Evolutionary conservation across 108 stramenopile genomes (phyloP).

Genomic region (Mediolabrus comicus): DNA sequence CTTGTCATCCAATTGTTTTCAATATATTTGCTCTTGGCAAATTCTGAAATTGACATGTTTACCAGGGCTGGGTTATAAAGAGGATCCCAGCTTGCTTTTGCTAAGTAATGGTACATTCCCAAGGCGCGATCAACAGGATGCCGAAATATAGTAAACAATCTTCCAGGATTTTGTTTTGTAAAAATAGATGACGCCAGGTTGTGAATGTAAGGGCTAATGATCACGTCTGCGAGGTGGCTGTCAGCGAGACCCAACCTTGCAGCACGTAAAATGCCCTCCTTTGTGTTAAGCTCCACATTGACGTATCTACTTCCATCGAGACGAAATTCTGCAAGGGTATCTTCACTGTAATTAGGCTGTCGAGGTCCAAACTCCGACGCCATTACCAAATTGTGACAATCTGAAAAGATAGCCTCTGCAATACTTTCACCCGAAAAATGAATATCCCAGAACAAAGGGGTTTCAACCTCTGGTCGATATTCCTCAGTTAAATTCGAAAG

Average conservation of each 20-base stretch:
- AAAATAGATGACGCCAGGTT: conserved; percentile 27
- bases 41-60: conserved; percentile 47
- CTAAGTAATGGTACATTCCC: conserved; percentile 44
- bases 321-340: conserved; percentile 27
- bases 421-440: conserved; percentile 52
- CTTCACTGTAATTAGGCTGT: conserved; percentile 38
- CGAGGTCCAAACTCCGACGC: conserved; percentile 43
- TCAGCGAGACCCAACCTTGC: conserved; percentile 30
- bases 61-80: conserved; percentile 36
- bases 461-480: conserved; percentile 27
- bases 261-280: conserved; percentile 41
- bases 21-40: conserved; percentile 40
- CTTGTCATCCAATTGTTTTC: conserved; percentile 62
- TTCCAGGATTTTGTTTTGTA: conserved; percentile 14
- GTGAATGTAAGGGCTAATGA: conserved; percentile 38
- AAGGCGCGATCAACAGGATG: conserved; percentile 53
- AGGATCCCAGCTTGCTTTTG: conserved; percentile 44
- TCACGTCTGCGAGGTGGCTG: conserved; percentile 42
- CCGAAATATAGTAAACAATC: conserved; percentile 46
- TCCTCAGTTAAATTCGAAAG: conserved; percentile 20
- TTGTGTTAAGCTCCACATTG: conserved; percentile 48
- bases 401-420: conserved; percentile 34
- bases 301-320: conserved; percentile 41
- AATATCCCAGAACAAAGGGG: conserved; percentile 55
- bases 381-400: conserved; percentile 34